Base-by-base conservation (phyloP, 257 asterid species). In the Gardenia jasminoides region DNA sequence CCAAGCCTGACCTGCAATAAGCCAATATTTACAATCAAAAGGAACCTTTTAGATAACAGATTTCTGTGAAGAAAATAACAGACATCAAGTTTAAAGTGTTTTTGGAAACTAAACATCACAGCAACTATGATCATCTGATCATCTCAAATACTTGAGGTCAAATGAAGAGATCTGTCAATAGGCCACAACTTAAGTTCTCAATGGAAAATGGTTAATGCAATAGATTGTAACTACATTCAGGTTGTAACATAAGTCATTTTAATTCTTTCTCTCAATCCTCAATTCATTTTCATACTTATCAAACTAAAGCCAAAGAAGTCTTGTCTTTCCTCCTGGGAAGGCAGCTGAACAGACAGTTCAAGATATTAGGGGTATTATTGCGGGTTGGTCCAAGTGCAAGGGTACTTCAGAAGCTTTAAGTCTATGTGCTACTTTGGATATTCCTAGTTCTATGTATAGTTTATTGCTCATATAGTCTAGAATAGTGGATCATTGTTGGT, bases 1-100 rank as follows among this genome's bases (percentile, higher is more conserved):
- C 92, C 85, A 74, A 92, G 90, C 85, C 93, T 93, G 78, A 93
- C 96, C 98, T 93, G 93, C 68, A 82, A 52, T 26, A 74, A 17
- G 76, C 61, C 59, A 48, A 30, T 58, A 33, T 66, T 1, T 54
- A 6, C 24, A 13, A 65, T 30, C 16, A 65, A 0, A 17, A 13
- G 7, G 6, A 13, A 12, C 44, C 24, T 15, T 31, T 28, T 4
- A 30, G 30, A 12, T 20, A 15, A 43, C 6, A 30, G 31, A 30
- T 65, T 30, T 24, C 19, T 2, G 3, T 15, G 0, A 65, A 65
- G 15, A 61, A 24, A 13, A 61, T 50, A 43, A n/a, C 71, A 61
- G 24, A 31, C 41, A 7, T 43, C 26, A 56, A 12, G 70, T 50
- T 50, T 50, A 48, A 12, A 12, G 33, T 7, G 26, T 75, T 43